phyloP scores from a whole-genome alignment of 148 eudicot genomes.

The Rhododendron vialii region DNA sequence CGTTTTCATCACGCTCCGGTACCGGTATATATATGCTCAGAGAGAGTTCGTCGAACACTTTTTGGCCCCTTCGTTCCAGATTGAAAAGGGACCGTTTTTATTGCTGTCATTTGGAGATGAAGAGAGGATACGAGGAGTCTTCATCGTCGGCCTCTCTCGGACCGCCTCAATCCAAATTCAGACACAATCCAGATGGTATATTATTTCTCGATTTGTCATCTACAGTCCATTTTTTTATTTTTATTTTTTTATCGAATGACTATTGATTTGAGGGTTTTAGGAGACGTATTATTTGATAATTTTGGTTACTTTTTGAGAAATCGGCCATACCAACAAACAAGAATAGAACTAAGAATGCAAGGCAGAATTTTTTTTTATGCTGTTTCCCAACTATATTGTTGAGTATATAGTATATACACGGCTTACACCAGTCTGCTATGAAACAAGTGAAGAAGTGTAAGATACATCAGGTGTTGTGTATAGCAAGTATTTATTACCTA shows the following conservation, averaged over 20 bases:
- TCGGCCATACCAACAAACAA: too few species aligned
- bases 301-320: background rate
- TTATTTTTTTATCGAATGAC: too few species aligned
- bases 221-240: too few species aligned
- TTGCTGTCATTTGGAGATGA: conserved; percentile 35
- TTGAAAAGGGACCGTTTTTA: background rate
- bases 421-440: background rate
- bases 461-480: too few species aligned
- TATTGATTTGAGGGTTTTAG: too few species aligned
- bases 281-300: background rate
- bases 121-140: conserved; percentile 72
- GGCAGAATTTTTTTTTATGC: too few species aligned
- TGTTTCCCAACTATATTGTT: background rate
- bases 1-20: too few species aligned
- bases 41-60: background rate
- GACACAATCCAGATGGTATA: conserved; percentile 74
- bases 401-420: background rate
- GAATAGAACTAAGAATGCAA: background rate
- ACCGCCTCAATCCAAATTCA: conserved; percentile 72
- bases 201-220: background rate
- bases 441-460: too few species aligned
- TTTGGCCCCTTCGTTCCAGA: background rate
- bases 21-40: background rate
- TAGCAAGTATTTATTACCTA: too few species aligned
- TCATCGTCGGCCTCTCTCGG: conserved; percentile 57